phyloP scores from a whole-genome alignment of 768 basidiomycete genomes.

The Calocybe gangraenosa region DNA sequence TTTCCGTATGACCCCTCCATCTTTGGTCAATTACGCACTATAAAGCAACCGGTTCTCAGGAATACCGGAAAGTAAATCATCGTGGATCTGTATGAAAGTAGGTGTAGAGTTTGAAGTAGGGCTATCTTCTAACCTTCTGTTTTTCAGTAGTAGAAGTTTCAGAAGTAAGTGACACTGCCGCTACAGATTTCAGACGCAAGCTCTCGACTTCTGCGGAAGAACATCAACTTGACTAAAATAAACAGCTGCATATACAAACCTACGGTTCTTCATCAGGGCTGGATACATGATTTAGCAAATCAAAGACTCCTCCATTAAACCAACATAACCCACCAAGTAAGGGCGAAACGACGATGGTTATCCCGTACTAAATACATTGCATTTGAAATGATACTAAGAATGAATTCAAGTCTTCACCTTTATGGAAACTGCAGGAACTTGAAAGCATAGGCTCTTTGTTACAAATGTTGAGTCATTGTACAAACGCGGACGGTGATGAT shows the following conservation, averaged over 20 bases:
- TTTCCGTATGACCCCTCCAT: not conserved
- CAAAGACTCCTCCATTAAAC: not conserved
- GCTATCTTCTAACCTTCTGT: constrained; percentile 37
- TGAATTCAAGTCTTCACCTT: constrained; percentile 34
- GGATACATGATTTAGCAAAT: not conserved
- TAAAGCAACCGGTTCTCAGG: constrained; percentile 66
- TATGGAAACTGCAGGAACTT: constrained; percentile 71
- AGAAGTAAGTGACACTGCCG: constrained; percentile 61
- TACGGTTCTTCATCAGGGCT: constrained; percentile 86
- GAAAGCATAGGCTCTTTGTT: constrained; percentile 76
- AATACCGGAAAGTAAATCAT: constrained; percentile 55
- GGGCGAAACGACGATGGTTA: constrained; percentile 76
- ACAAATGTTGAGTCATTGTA: not conserved
- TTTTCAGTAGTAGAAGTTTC: constrained; percentile 56
- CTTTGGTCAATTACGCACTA: constrained; percentile 38
- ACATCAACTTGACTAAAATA: constrained; percentile 1
- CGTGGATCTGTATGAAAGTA: constrained; percentile 43
- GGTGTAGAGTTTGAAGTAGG: not conserved
- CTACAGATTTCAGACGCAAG: constrained; percentile 49
- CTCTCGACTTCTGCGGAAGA: constrained; percentile 53
- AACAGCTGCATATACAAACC: constrained; percentile 13
- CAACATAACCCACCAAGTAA: constrained; percentile 50
- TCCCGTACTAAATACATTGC: constrained; percentile 42
- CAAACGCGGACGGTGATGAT: not conserved
- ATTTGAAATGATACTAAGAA: not conserved